Evolutionary conservation across 2,329 filamentous ascomycete genomes (phyloP).

Genomic region (Talaromyces rugulosus): DNA sequence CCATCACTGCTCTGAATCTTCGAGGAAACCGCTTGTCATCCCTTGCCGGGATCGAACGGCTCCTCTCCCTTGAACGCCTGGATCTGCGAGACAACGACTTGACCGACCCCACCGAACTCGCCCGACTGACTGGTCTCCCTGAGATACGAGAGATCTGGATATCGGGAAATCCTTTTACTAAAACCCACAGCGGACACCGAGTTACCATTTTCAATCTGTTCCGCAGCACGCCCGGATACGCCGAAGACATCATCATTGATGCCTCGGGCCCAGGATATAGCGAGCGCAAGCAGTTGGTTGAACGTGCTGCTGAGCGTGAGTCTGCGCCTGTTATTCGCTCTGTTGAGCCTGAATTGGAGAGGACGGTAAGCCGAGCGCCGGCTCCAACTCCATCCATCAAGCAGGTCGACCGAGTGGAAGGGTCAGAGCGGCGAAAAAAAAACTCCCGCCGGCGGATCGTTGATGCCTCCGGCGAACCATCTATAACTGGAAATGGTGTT

Average conservation of each 20-base stretch:
- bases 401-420: slow-evolving; percentile 13
- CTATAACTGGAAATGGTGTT: slow-evolving; percentile 15
- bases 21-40: slow-evolving; percentile 83
- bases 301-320: slow-evolving; percentile 71
- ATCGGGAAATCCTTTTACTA: slow-evolving; percentile 84
- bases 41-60: slow-evolving; percentile 81
- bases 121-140: slow-evolving; percentile 82
- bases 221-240: slow-evolving; percentile 81
- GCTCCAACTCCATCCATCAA: slow-evolving; percentile 6
- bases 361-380: slow-evolving; percentile 57
- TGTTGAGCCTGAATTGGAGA: slow-evolving; percentile 56
- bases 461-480: slow-evolving; percentile 50
- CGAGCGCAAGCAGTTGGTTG: slow-evolving; percentile 78
- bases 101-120: slow-evolving; percentile 86
- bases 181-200: slow-evolving; percentile 79
- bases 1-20: slow-evolving; percentile 88
- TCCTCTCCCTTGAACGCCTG: slow-evolving; percentile 82
- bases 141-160: slow-evolving; percentile 93
- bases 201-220: slow-evolving; percentile 95
- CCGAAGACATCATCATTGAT: slow-evolving; percentile 87
- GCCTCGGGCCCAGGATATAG: slow-evolving; percentile 75
- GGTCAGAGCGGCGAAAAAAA: slow-evolving; percentile 43
- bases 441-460: slow-evolving; percentile 54
- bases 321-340: slow-evolving; percentile 75
- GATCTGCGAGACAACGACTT: slow-evolving; percentile 88